Evolutionary conservation across 176 grass and related monocot genomes (phyloP).

Genomic region (Thinopyrum elongatum): DNA sequence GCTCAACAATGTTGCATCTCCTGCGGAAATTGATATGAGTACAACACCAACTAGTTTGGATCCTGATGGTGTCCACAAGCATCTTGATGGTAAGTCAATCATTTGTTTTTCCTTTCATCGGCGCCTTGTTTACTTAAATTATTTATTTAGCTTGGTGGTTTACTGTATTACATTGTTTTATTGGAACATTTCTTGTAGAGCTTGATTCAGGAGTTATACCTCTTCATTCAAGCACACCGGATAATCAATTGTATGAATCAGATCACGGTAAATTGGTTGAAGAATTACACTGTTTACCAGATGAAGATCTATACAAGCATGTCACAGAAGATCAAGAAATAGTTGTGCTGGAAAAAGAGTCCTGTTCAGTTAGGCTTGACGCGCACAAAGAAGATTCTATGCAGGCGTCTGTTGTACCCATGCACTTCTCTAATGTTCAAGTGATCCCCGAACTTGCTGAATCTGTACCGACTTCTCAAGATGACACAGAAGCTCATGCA

Average conservation of each 20-base stretch:
- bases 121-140: slow-evolving; percentile 24
- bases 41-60: slow-evolving; percentile 6
- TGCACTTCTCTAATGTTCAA: slow-evolving; percentile 32
- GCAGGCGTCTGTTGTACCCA: slow-evolving; percentile 16
- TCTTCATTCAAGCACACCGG: neutral
- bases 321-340: slow-evolving; percentile 20
- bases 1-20: slow-evolving; percentile 20
- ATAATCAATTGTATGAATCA: slow-evolving; percentile 28
- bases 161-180: slow-evolving; percentile 15
- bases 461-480: slow-evolving; percentile 19
- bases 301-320: slow-evolving; percentile 34
- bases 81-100: slow-evolving; percentile 36
- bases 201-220: slow-evolving; percentile 46
- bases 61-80: slow-evolving; percentile 1
- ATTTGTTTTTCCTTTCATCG: neutral
- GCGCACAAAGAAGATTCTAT: slow-evolving; percentile 28
- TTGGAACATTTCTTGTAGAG: slow-evolving; percentile 28
- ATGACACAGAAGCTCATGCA: slow-evolving; percentile 6
- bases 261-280: slow-evolving; percentile 23
- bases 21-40: slow-evolving; percentile 15
- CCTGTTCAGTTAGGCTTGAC: slow-evolving; percentile 35
- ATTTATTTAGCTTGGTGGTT: slow-evolving; percentile 1
- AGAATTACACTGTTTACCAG: slow-evolving; percentile 26
- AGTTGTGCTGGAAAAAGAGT: slow-evolving; percentile 23
- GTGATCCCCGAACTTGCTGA: slow-evolving; percentile 15